Evolutionary conservation across 139 green algal species (phyloP).

Genomic region (Tetradesmus lagerheimii): DNA sequence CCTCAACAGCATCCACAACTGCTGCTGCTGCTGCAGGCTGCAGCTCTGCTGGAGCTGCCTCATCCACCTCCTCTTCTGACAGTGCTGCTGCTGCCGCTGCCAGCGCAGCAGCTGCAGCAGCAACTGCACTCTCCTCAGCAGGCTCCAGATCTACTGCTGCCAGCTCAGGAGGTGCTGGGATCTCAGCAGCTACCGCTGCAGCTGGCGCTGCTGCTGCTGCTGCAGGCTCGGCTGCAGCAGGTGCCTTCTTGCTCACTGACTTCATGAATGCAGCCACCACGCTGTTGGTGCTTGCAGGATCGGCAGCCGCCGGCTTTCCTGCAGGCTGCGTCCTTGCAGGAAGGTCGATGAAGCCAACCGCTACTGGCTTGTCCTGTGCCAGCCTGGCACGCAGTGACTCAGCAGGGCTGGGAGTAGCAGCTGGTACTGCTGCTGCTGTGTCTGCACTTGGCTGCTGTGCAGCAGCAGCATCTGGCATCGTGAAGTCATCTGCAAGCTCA

Average conservation of each 20-base stretch:
- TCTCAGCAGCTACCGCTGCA: background rate
- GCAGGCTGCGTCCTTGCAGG: background rate
- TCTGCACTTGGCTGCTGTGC: background rate
- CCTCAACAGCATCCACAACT: background rate
- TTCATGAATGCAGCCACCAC: constrained; percentile 48
- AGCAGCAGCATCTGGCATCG: background rate
- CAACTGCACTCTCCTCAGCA: background rate
- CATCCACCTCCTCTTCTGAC: background rate
- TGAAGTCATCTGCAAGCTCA: background rate
- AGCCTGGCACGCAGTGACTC: constrained; percentile 14
- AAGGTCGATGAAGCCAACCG: constrained; percentile 23
- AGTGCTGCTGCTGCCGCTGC: constrained; percentile 10
- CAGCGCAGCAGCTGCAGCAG: background rate
- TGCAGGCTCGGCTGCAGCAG: background rate
- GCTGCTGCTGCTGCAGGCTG: constrained; percentile 17
- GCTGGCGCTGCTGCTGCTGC: constrained; percentile 1
- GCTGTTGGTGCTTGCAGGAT: background rate
- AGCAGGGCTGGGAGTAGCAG: background rate
- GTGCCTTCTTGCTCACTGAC: constrained; percentile 17
- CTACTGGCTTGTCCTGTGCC: constrained; percentile 34
- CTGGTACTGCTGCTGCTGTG: background rate
- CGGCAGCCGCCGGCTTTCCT: background rate
- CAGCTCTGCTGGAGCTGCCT: background rate
- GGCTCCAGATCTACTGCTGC: background rate
- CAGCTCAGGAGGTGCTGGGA: background rate